Evolutionary conservation across 2,329 filamentous ascomycete genomes (phyloP), one percentile per base, ranked within the genome.

Genomic region (Ophiosphaerella herpotricha): DNA sequence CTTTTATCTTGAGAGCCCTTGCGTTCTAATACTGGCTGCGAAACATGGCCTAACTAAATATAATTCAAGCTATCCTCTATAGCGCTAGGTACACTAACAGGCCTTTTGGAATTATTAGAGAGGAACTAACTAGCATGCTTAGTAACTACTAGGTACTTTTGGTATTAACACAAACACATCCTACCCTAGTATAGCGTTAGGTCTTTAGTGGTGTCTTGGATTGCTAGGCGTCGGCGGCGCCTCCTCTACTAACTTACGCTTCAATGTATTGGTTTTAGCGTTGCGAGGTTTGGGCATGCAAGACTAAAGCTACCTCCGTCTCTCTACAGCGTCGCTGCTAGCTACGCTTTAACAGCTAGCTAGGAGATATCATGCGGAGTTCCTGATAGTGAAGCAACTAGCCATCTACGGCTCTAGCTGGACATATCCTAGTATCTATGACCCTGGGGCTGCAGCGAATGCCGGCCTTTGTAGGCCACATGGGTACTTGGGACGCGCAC

Each of bases 361-460:
- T 5, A 29, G 26, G 26, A 29, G 38, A 37, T 21, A 46, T 37
- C 40, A 41, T 31, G n/a, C 13, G 37, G 31, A 37, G 40, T 46
- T 29, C 6, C 26, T 29, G 26, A 29, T 29, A 21, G 40, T 46
- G 21, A 46, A 40, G 38, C 44, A 21, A 32, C 32, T 21, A 35
- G 44, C 44, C 29, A 29, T 46, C 44, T 13, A 46, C 36, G 21
- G 44, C 38, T 40, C 12, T 23, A 46, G 38, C 37, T 18, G n/a
- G 35, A 24, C 29, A 12, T 21, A 21, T 46, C 34, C 39, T 31
- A 46, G 35, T 29, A 29, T 5, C 6, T 29, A 29, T 29, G 26
- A 29, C 26, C 26, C 26, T 5, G 26, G 26, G 26, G 26, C 26
- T 29, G 26, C 26, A 29, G 26, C 26, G 26, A 29, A 29, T 29